Base-by-base conservation (phyloP, 129 eudicot species). In the Cynara cardunculus region DNA sequence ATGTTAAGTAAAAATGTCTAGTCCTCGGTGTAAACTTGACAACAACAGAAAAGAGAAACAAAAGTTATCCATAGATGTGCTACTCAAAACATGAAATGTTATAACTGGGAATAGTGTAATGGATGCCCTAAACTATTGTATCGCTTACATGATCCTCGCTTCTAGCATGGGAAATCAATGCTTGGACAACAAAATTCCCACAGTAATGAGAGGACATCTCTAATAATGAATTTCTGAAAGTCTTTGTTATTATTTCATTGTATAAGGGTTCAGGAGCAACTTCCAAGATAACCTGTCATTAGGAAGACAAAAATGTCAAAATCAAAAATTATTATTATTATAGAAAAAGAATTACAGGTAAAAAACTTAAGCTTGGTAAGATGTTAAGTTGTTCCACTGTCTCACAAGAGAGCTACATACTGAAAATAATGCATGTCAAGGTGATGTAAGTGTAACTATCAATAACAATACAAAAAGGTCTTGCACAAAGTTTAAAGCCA, bases 171-270 rank as follows among this genome's bases (percentile, higher is more conserved):
- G 99, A 90, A 56, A 92, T 81, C 69, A 95, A 87, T 21, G 99
- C 91, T 83, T 92, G 99, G 78, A 92, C 87, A 81, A 91, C 94
- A 68, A 95, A 95, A 87, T 95, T 95, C 64, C 90, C 99, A 73
- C 91, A 90, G 69, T 86, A 87, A 87, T 90, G 90, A 46, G 90
- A 84, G 32, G 99, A 90, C 88, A 95, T 34, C 59, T 78, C 85
- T 84, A 85, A 89, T 79, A 92, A 76, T 24, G 95, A 90, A 32
- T 80, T 79, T 83, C 61, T 90, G 90, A 95, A 90, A 49, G 91
- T 84, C 31, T 85, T 87, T 30, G 80, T 72, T 62, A 90, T 79
- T 69, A 95, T 78, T 68, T 92, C 92, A 71, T 79, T 39, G 77
- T 89, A 95, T 35, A 95, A 73, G 53, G 80, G 41, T 16, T 92